Base-by-base conservation (phyloP, 768 basidiomycete genomes). In the Xerocomus potaroensis region DNA sequence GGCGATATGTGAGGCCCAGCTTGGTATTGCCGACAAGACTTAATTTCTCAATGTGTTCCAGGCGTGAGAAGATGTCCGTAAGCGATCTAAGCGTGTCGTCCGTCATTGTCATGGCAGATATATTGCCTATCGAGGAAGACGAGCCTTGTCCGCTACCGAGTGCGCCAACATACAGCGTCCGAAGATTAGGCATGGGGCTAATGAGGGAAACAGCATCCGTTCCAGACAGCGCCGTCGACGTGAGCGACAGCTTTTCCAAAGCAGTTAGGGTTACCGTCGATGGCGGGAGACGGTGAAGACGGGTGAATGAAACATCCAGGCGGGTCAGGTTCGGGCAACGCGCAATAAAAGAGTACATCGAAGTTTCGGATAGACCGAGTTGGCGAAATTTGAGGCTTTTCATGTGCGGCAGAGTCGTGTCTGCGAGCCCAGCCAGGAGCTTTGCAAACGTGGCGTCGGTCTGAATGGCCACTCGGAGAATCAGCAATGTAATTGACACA, bases 291-390 rank as follows among this genome's bases (percentile, higher is more conserved):
- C 72, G 76, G 36, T 67, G 75, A 26, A 83, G 58, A 12, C 55
- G 54, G 2, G 83, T 87, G 64, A 84, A 87, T 5, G 85, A 85
- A 14, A 82, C 53, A 51, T 87, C 85, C 12, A 87, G 65, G 21
- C 75, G 75, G 30, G 62, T 62, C 16, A 87, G 51, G 40, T 72
- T 69, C 3, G 82, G 81, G 50, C 73, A 81, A 15, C 69, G 51
- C 1, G 62, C 49, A 6, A 82, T 54, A 11, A 82, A 58, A 7
- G 63, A 50, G 34, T 63, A 60, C 12, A 85, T 45, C 0, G 79
- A 71, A 2, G 53, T 49, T 47, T 84, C 83, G 8, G 78, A 73
- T 27, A 87, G 59, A 2, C 64, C 54, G 3, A 75, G 72, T 43
- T 79, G 76, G 19, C 80, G 74, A 8, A 87, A 65, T 57, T 87